These are phyloP conservation scores for Turritis glabra DNA, from an alignment of 345 rosid genomes.

Conservation along the genomic window DNA sequence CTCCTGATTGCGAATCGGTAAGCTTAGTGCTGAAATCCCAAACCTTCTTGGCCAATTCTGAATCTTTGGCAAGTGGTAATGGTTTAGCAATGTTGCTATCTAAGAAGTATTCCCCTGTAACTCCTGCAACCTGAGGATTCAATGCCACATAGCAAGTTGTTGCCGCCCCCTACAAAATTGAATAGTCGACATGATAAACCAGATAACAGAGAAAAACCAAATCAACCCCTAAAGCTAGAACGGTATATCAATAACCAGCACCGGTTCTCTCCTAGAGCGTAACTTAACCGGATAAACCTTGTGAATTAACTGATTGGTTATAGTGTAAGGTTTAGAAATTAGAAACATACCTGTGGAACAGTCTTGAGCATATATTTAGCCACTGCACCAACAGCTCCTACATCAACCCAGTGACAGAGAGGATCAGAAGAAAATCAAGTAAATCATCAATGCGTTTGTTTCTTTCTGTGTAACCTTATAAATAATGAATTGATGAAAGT, in stretches of 20 bases:
- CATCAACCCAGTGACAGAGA: conserved; percentile 1
- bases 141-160: conserved; percentile 74
- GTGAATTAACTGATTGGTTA: neutral
- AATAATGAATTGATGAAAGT: neutral
- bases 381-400: conserved; percentile 38
- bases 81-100: conserved; percentile 54
- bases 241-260: neutral
- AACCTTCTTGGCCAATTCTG: conserved; percentile 47
- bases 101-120: conserved; percentile 52
- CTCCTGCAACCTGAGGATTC: conserved; percentile 62
- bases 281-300: neutral
- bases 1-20: conserved; percentile 27
- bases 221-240: neutral
- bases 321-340: neutral
- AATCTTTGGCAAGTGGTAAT: conserved; percentile 45
- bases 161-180: conserved; percentile 60
- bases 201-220: neutral
- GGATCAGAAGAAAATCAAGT: neutral
- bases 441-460: neutral
- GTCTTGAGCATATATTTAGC: conserved; percentile 33
- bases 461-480: neutral
- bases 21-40: conserved; percentile 54
- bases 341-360: conserved; percentile 37
- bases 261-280: neutral
- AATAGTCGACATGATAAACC: neutral